phyloP scores from a whole-genome alignment of 495 filamentous ascomycete species.

The Cudoniella acicularis region DNA sequence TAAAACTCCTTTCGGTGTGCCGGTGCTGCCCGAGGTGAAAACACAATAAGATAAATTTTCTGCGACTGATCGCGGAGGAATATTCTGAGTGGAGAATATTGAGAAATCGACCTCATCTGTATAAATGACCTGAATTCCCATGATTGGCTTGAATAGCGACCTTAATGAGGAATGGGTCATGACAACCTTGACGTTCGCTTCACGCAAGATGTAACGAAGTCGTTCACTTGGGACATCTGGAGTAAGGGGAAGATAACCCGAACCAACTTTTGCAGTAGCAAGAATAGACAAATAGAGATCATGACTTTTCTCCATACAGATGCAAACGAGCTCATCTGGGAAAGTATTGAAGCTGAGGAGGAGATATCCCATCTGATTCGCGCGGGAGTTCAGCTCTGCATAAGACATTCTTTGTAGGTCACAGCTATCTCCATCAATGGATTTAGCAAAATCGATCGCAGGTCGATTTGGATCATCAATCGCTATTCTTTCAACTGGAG shows the following conservation, averaged over 20 bases:
- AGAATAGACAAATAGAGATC: conserved; percentile 67
- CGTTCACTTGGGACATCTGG: conserved; percentile 58
- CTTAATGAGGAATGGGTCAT: conserved; percentile 22
- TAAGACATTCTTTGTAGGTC: conserved; percentile 52
- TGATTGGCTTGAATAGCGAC: conserved; percentile 3
- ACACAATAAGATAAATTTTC: conserved; percentile 37
- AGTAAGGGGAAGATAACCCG: conserved; percentile 69
- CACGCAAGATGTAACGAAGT: conserved; percentile 48
- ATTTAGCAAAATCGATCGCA: conserved; percentile 58
- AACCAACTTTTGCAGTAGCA: conserved; percentile 66
- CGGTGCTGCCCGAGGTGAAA: conserved; percentile 41
- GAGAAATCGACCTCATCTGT: conserved; percentile 17
- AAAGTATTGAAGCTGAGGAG: conserved; percentile 43
- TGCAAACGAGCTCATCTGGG: conserved; percentile 54
- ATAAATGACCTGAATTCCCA: conserved; percentile 12
- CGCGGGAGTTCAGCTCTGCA: conserved; percentile 51
- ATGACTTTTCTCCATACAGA: conserved; percentile 68
- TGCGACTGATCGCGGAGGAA: conserved; percentile 6
- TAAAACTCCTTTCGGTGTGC: conserved; percentile 65
- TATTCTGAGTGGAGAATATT: conserved; percentile 23
- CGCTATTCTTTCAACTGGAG: conserved; percentile 51
- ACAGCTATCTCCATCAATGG: conserved; percentile 31
- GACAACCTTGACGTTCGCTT: conserved; percentile 40
- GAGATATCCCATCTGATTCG: conserved; percentile 61
- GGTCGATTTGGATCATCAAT: conserved; percentile 41